phyloP scores from a whole-genome alignment of 1,139 yeast genomes.

The Blastobotrys ciferrii region DNA sequence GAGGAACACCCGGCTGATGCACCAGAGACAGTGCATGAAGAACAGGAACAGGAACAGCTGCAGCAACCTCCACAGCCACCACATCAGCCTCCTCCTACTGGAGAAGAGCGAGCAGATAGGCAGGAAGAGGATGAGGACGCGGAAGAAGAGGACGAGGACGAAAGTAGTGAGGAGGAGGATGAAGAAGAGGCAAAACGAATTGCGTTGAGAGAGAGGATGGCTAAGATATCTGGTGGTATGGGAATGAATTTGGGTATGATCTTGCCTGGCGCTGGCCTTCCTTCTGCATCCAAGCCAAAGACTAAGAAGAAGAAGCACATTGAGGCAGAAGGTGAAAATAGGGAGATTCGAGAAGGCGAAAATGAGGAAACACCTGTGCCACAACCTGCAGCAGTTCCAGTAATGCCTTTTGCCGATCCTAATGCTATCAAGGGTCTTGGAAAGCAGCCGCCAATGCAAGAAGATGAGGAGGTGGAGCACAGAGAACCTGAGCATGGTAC shows the following conservation, averaged over 20 bases:
- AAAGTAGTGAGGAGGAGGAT: conserved; percentile 41
- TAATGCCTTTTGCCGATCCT: conserved; percentile 48
- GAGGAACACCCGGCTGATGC: not conserved
- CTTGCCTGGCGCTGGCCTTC: conserved; percentile 36
- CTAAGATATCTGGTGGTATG: conserved; percentile 88
- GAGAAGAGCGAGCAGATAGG: conserved; percentile 11
- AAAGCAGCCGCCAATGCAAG: conserved; percentile 23
- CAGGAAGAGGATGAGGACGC: conserved; percentile 22
- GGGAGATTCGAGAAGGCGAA: conserved; percentile 27
- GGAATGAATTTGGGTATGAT: conserved; percentile 59
- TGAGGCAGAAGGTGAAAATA: conserved; percentile 25
- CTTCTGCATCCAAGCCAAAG: conserved; percentile 28
- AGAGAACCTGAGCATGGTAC: not conserved
- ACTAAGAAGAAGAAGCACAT: conserved; percentile 32
- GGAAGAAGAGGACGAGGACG: conserved; percentile 30
- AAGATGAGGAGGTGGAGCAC: conserved; percentile 20
- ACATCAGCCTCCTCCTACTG: not conserved
- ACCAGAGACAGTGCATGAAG: not conserved
- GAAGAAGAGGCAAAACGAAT: conserved; percentile 79
- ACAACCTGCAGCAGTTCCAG: conserved; percentile 45
- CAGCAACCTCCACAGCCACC: not conserved
- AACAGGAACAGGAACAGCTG: not conserved
- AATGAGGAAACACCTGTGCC: conserved; percentile 28
- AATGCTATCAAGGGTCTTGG: conserved; percentile 34
- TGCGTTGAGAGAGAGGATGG: conserved; percentile 90